A percentile compares a stretch with the other conserved stretches of the same genome.
These are phyloP conservation scores for Nowakowskiella sp. DNA, from an alignment of 192 early-diverging fungal species.

Conservation along the genomic window DNA sequence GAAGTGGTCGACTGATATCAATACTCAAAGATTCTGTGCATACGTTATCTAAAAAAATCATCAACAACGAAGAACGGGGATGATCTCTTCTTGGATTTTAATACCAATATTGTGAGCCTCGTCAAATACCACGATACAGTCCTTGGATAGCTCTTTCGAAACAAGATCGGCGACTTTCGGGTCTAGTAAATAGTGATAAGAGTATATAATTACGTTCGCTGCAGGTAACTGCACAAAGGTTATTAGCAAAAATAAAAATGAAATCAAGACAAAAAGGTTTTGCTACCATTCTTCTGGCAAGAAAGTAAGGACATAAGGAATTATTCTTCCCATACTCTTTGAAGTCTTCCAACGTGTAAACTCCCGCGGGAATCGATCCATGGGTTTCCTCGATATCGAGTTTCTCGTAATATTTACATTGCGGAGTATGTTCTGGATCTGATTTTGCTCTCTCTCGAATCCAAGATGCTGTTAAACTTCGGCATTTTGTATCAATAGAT, in stretches of 20 bases:
- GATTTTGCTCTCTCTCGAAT: slow-evolving; percentile 63
- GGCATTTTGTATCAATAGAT: slow-evolving; percentile 83
- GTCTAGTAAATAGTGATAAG: slow-evolving; percentile 98
- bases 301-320: slow-evolving; percentile 88
- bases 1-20: slow-evolving; percentile 80
- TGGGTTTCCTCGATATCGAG: slow-evolving; percentile 59
- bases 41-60: slow-evolving; percentile 77
- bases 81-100: not conserved
- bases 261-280: slow-evolving; percentile 6
- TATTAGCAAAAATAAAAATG: not conserved
- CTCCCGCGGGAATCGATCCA: slow-evolving; percentile 68
- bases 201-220: slow-evolving; percentile 96
- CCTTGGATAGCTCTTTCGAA: slow-evolving; percentile 87
- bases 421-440: slow-evolving; percentile 31
- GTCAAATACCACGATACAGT: slow-evolving; percentile 98
- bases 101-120: slow-evolving; percentile 98
- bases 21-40: slow-evolving; percentile 96
- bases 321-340: slow-evolving; percentile 67
- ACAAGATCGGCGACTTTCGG: slow-evolving; percentile 98
- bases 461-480: slow-evolving; percentile 91
- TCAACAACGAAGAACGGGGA: not conserved
- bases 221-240: slow-evolving; percentile 53
- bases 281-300: slow-evolving; percentile 71
- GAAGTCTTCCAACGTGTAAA: slow-evolving; percentile 96
- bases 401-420: slow-evolving; percentile 76